A percentile compares a stretch with the other conserved stretches of the same genome.
These are phyloP conservation scores for Brassica napus DNA, from an alignment of 345 rosid genomes.

Conservation along the genomic window DNA sequence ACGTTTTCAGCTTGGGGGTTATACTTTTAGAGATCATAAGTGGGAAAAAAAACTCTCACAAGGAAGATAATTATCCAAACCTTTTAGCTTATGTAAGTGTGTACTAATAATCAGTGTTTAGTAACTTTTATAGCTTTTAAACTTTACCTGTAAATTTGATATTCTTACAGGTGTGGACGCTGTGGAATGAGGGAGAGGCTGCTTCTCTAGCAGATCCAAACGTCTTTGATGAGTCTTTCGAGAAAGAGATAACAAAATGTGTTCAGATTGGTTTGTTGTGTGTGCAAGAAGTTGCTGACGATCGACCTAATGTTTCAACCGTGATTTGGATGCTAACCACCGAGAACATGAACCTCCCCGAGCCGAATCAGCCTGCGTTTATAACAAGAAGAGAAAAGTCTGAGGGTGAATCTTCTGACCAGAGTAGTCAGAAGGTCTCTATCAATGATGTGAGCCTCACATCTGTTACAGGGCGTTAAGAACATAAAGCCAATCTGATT, in stretches of 20 bases:
- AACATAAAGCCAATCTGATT: constrained; percentile 3
- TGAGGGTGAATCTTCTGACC: constrained; percentile 35
- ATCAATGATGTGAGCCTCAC: constrained; percentile 40
- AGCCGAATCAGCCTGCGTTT: constrained; percentile 37
- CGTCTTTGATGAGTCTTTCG: constrained; percentile 19
- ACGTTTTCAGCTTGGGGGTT: constrained; percentile 52
- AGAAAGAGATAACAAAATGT: constrained; percentile 38
- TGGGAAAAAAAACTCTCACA: constrained; percentile 46
- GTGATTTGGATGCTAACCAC: constrained; percentile 40
- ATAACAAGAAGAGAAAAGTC: constrained; percentile 23
- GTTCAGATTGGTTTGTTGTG: constrained; percentile 49
- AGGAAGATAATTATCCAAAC: constrained; percentile 30
- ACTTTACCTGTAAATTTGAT: neutral
- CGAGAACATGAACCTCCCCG: constrained; percentile 12
- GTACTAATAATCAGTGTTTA: neutral
- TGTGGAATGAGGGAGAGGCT: constrained; percentile 40
- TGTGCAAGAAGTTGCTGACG: constrained; percentile 43
- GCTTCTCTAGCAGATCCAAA: constrained; percentile 35
- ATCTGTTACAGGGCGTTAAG: constrained; percentile 33
- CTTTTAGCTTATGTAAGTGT: constrained; percentile 46
- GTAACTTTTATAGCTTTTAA: neutral
- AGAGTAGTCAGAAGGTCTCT: constrained; percentile 34
- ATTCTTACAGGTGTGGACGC: constrained; percentile 44
- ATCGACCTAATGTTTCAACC: constrained; percentile 45
- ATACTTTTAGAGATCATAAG: constrained; percentile 47